Conservation (phyloP, 2,329 filamentous ascomycete genomes). For the Cryphonectria japonica region DNA sequence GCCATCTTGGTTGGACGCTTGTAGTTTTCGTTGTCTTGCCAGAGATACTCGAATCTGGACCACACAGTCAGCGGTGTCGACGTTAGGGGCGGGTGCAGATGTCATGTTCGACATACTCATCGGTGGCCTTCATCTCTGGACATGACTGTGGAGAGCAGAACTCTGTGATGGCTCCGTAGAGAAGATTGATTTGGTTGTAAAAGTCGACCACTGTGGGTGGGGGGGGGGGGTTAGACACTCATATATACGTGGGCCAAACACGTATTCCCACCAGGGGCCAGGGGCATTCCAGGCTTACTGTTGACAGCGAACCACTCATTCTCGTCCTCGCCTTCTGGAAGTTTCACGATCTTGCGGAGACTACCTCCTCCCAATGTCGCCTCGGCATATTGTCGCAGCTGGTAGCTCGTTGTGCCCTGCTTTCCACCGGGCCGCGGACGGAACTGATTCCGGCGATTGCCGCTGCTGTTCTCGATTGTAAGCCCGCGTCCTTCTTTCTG, state of each 20-base stretch:
- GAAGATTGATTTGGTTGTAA: slow-evolving; percentile 99
- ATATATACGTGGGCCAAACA: neutral
- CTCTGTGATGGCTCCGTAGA: slow-evolving; percentile 98
- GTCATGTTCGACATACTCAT: slow-evolving; percentile 70
- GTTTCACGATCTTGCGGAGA: slow-evolving; percentile 91
- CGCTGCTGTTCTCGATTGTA: slow-evolving; percentile 63
- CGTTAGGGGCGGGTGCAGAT: neutral
- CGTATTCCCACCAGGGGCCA: neutral
- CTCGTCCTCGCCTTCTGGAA: slow-evolving; percentile 95
- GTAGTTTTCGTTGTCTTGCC: slow-evolving; percentile 94
- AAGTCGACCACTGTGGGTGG: slow-evolving; percentile 85
- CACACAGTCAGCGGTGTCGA: neutral
- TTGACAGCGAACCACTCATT: slow-evolving; percentile 99
- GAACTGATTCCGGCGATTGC: slow-evolving; percentile 88
- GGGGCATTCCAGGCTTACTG: slow-evolving; percentile 58
- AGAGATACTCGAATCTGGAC: slow-evolving; percentile 91
- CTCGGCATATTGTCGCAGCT: slow-evolving; percentile 96
- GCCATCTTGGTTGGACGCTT: slow-evolving; percentile 98
- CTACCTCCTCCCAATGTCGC: slow-evolving; percentile 94
- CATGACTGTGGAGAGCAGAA: slow-evolving; percentile 98
- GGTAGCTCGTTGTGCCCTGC: slow-evolving; percentile 83
- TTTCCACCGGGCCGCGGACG: slow-evolving; percentile 83
- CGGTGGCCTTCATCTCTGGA: slow-evolving; percentile 99
- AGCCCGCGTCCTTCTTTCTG: slow-evolving; percentile 6
- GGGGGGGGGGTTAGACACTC: neutral